These are phyloP conservation scores for Thoreauomyces humboldtii DNA, from an alignment of 192 early-diverging fungal genomes.

Conservation along the genomic window DNA sequence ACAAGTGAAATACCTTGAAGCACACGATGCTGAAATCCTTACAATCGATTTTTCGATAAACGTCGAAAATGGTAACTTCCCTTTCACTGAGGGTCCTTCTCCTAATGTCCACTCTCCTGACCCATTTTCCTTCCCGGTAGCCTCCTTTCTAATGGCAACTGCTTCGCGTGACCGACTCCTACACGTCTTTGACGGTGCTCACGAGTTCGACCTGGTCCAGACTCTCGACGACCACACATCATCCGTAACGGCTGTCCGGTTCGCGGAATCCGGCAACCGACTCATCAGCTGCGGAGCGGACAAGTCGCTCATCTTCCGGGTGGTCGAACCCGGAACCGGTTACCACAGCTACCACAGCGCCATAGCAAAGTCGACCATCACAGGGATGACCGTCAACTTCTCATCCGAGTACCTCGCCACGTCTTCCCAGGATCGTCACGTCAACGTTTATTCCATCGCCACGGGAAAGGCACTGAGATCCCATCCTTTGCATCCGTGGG, in stretches of 20 bases:
- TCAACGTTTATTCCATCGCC: conserved; percentile 59
- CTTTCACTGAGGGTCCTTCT: no score
- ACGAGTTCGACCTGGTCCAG: conserved; percentile 61
- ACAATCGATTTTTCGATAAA: conserved; percentile 67
- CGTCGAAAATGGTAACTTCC: background rate
- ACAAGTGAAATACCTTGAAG: conserved; percentile 65
- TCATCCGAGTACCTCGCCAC: conserved; percentile 53
- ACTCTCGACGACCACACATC: conserved; percentile 85
- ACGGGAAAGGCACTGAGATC: conserved; percentile 65
- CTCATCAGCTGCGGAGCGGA: conserved; percentile 80
- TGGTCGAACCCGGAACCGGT: conserved; percentile 1
- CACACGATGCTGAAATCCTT: conserved; percentile 77
- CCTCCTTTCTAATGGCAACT: conserved; percentile 59
- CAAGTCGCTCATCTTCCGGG: conserved; percentile 76
- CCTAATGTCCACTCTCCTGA: background rate
- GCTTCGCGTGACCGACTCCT: conserved; percentile 73
- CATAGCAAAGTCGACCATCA: conserved; percentile 66
- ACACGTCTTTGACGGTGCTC: conserved; percentile 68
- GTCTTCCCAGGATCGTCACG: conserved; percentile 68
- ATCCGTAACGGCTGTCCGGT: conserved; percentile 72
- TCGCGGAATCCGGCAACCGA: conserved; percentile 58
- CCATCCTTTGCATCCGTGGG: conserved; percentile 49
- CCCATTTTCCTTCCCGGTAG: background rate
- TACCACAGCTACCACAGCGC: conserved; percentile 58
- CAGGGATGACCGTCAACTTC: conserved; percentile 67